phyloP scores from a whole-genome alignment of 495 filamentous ascomycete species.

The Pseudoneurospora amorphoporcata region DNA sequence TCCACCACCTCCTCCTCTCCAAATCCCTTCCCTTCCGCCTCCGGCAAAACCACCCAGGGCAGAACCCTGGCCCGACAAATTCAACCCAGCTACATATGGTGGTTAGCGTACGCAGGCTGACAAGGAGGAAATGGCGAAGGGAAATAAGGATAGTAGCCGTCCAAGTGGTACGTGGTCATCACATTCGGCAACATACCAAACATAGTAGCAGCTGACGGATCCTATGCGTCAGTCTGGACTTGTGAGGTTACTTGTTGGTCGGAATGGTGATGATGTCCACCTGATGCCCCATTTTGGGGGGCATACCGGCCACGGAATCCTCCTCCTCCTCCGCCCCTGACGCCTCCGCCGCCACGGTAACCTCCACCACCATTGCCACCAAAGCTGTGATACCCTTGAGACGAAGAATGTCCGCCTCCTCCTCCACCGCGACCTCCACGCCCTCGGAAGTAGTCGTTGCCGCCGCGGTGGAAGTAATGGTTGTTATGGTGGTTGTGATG shows the following conservation, averaged over 20 bases:
- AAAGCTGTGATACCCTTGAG: background rate
- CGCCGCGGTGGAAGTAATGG: background rate
- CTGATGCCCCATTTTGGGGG: background rate
- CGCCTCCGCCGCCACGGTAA: background rate
- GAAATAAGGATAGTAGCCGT: background rate
- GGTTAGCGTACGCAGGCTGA: background rate
- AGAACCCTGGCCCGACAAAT: background rate
- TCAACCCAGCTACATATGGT: background rate
- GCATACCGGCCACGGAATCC: slow-evolving; percentile 2
- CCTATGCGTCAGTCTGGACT: slow-evolving; percentile 6
- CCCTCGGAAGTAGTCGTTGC: background rate
- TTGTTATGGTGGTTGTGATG: background rate
- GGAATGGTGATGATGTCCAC: background rate
- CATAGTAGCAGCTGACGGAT: slow-evolving; percentile 5
- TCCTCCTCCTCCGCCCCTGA: slow-evolving; percentile 1
- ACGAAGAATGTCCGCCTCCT: background rate
- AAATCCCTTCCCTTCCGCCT: no score
- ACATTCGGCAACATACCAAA: background rate
- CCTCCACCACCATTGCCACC: background rate
- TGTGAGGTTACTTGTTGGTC: background rate
- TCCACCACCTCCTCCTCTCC: background rate
- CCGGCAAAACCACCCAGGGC: no score
- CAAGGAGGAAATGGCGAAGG: background rate
- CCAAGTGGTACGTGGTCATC: background rate
- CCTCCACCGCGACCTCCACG: background rate